Base-by-base conservation (phyloP, 2,329 filamentous ascomycete species). In the Dactylonectria macrodidyma region DNA sequence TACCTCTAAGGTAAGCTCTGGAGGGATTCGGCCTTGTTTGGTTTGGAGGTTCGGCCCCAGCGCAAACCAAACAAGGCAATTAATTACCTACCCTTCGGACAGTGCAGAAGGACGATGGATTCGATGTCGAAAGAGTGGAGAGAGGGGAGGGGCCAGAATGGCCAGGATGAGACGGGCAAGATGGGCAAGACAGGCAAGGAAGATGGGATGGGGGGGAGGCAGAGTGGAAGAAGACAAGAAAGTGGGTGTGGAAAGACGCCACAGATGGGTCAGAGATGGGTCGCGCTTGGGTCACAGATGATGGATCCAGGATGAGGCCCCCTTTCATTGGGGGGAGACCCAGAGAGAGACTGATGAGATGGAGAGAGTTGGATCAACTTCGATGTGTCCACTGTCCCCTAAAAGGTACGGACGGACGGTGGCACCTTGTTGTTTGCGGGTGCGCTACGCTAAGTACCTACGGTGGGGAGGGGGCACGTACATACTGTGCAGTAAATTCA, bases 51-150 rank as follows among this genome's bases (percentile, higher is more conserved):
- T 41, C 68, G 59, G 71, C 66, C 72, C 63, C 71, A 62, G 67
- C 63, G 63, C 62, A 67, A 67, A 71, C 68, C 64, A 66, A 62
- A 59, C 64, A 62, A 68, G 67, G 70, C 62, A 68, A 71, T 67
- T 74, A 74, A 75, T 72, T 75, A 73, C 26, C 26, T 30, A 30
- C 71, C 65, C 54, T 73, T 72, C 60, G 62, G 51, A 62, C 65
- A 72, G 71, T 62, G 62, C 70, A 72, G 63, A 71, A 72, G 68
- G 69, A 66, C 62, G 68, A 71, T 71, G 71, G 65, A 66, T 70
- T 66, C 62, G 48, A 66, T 62, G 69, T 67, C 59, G 65, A 66
- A 69, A 71, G 71, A 72, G 71, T 74, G 72, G 71, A 67, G 67
- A 66, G 61, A 48, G 47, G 58, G 52, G 56, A 60, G 65, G 26